These are phyloP conservation scores for Colletotrichum chrysophilum DNA, from an alignment of 2,329 filamentous ascomycete genomes.

Conservation along the genomic window DNA sequence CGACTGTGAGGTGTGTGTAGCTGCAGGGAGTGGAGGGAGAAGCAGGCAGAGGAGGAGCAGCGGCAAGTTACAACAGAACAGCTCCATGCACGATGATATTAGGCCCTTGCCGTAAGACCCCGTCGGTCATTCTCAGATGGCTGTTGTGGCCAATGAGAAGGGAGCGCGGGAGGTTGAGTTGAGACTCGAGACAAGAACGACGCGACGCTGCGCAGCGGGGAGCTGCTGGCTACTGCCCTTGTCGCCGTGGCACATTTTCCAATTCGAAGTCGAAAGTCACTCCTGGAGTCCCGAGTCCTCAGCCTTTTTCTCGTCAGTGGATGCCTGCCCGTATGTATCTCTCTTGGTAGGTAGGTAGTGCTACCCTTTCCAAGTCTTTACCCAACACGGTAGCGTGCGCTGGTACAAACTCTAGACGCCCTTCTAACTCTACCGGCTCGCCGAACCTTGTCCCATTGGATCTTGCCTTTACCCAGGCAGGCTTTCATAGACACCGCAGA, in stretches of 20 bases:
- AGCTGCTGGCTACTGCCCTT: background rate
- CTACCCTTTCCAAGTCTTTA: background rate
- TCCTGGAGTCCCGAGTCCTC: background rate
- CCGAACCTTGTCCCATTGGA: background rate
- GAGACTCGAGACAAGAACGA: slow-evolving; percentile 5
- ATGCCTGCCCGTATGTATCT: background rate
- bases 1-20: background rate
- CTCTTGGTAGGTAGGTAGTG: background rate
- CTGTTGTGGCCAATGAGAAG: background rate
- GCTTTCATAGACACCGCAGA: background rate
- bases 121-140: background rate
- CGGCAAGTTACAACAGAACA: background rate
- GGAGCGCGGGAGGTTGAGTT: background rate
- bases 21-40: background rate
- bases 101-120: slow-evolving; percentile 1
- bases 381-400: background rate
- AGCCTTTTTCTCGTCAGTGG: background rate
- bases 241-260: background rate
- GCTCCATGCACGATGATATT: slow-evolving; percentile 7
- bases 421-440: background rate
- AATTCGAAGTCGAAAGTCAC: background rate
- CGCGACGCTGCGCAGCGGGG: background rate
- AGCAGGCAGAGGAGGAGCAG: background rate
- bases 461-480: background rate
- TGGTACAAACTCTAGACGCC: background rate